These are phyloP conservation scores for Cytospora piceae DNA, from an alignment of 2,329 filamentous ascomycete species.

Conservation along the genomic window DNA sequence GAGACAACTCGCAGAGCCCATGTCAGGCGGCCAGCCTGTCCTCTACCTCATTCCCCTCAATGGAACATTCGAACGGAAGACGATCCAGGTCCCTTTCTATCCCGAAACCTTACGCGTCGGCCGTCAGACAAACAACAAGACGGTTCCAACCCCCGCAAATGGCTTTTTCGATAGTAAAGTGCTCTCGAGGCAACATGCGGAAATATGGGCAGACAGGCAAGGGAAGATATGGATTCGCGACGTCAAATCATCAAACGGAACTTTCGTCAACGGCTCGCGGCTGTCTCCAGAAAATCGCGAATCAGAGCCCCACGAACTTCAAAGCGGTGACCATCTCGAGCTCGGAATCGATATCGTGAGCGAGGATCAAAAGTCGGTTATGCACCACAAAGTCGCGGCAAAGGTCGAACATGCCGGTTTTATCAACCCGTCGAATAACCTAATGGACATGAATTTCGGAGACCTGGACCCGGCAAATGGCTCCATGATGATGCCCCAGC, in stretches of 20 bases:
- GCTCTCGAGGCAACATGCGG: conserved; percentile 91
- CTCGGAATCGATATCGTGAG: conserved; percentile 98
- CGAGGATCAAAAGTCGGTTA: conserved; percentile 97
- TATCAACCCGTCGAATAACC: conserved; percentile 72
- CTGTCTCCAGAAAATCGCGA: conserved; percentile 94
- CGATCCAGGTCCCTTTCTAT: conserved; percentile 87
- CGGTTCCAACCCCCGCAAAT: conserved; percentile 85
- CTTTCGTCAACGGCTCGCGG: conserved; percentile 91
- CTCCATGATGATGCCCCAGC: conserved; percentile 70
- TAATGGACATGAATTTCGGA: conserved; percentile 88
- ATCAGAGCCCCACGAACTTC: conserved; percentile 91
- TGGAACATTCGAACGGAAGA: conserved; percentile 95
- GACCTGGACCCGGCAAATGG: conserved; percentile 84
- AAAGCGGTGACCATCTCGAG: conserved; percentile 89
- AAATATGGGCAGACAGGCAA: conserved; percentile 84
- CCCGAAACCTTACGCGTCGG: conserved; percentile 96
- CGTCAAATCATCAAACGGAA: conserved; percentile 98
- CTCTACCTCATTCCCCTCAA: conserved; percentile 89
- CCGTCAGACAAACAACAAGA: conserved; percentile 96
- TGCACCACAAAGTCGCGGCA: conserved; percentile 97
- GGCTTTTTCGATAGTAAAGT: conserved; percentile 99
- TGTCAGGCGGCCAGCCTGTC: conserved; percentile 71
- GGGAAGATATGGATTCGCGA: conserved; percentile 96
- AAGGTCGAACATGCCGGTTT: conserved; percentile 95
- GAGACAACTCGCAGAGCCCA: conserved; percentile 67